Conservation (phyloP, 169 alveolate genomes). For the Plasmodium gonderi region DNA sequence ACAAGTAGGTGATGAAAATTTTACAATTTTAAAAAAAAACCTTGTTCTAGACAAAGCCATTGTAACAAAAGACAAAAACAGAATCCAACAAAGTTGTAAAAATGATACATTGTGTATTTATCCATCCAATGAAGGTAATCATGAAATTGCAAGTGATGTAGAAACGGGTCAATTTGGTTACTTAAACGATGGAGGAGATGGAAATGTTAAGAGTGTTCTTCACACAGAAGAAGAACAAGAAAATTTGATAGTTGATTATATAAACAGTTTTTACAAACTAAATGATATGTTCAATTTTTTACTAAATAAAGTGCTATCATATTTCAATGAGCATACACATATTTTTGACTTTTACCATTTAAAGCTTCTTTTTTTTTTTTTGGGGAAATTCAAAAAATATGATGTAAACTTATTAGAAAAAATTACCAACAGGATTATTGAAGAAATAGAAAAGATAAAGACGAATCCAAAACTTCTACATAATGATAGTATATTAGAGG, state of each 20-base stretch:
- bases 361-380: conserved; percentile 41
- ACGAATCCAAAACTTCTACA: conserved; percentile 25
- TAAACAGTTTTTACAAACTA: conserved; percentile 43
- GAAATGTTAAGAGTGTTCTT: background rate
- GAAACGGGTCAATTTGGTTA: background rate
- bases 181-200: background rate
- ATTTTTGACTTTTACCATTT: conserved; percentile 28
- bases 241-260: conserved; percentile 38
- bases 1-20: background rate
- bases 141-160: background rate
- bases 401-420: conserved; percentile 27
- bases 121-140: background rate
- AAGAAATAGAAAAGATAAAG: conserved; percentile 48
- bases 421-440: conserved; percentile 24
- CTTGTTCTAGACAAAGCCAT: background rate
- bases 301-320: conserved; percentile 24
- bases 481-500: conserved; percentile 7
- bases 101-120: background rate
- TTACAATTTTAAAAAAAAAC: background rate
- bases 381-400: conserved; percentile 38
- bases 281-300: conserved; percentile 54
- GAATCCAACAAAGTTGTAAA: background rate
- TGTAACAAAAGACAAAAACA: background rate
- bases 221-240: background rate
- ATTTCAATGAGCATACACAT: conserved; percentile 25